Percentiles rank a stretch among this genome's conserved stretches.
phyloP scores from a whole-genome alignment of 2,329 filamentous ascomycete genomes.

The Thielaviopsis musarum region DNA sequence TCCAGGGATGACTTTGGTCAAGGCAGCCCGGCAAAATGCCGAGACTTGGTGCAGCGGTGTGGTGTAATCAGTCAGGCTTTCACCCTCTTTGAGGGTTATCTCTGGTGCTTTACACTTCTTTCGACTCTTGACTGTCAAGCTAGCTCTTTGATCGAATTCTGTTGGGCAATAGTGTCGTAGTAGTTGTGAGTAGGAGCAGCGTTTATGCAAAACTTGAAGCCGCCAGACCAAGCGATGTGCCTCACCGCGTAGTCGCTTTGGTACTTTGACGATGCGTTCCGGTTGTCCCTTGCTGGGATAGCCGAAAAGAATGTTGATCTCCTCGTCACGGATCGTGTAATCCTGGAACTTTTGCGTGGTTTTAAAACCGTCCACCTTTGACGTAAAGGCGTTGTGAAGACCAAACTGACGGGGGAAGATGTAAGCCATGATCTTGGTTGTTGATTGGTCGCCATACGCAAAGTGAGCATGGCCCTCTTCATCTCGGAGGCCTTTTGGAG shows the following conservation, averaged over 20 bases:
- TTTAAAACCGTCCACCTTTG: slow-evolving; percentile 42
- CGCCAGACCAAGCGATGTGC: slow-evolving; percentile 42
- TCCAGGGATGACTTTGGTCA: slow-evolving; percentile 56
- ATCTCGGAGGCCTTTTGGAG: slow-evolving; percentile 14
- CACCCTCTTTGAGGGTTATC: slow-evolving; percentile 9
- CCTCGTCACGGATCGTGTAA: slow-evolving; percentile 70
- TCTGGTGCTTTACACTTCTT: slow-evolving; percentile 1
- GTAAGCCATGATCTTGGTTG: slow-evolving; percentile 67
- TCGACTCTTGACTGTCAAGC: background rate
- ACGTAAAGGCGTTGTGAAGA: slow-evolving; percentile 84
- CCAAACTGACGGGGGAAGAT: slow-evolving; percentile 85
- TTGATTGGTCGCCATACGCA: slow-evolving; percentile 24
- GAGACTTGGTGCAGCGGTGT: slow-evolving; percentile 55
- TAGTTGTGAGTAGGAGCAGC: slow-evolving; percentile 66
- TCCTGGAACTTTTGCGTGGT: slow-evolving; percentile 65
- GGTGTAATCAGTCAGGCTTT: slow-evolving; percentile 47
- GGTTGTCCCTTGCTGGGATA: background rate
- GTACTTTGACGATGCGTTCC: slow-evolving; percentile 23
- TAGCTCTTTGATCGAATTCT: background rate
- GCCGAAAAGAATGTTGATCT: slow-evolving; percentile 36
- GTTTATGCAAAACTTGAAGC: slow-evolving; percentile 52
- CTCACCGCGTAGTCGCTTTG: slow-evolving; percentile 52
- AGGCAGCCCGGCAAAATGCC: slow-evolving; percentile 65
- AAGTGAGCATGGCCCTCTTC: background rate
- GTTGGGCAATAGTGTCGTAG: slow-evolving; percentile 65